Base-by-base conservation (phyloP, 352 stramenopile species). In the Phytophthora ramorum region DNA sequence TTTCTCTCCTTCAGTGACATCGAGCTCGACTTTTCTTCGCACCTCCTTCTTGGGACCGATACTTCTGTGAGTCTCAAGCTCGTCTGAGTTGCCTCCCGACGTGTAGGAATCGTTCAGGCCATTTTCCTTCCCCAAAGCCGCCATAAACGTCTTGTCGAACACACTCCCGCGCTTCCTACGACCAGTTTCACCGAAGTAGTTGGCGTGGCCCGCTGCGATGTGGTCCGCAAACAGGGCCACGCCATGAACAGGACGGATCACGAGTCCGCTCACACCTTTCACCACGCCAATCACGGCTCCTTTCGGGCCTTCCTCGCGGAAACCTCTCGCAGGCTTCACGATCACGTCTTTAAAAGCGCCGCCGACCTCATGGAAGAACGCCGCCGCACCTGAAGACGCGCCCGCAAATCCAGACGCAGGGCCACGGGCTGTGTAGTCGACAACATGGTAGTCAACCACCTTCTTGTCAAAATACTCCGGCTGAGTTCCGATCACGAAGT, bases 381-480 rank as follows among this genome's bases (percentile, higher is more conserved):
- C 77, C 4, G 58, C 79, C 40, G 72, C 74, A 30, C 79, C 79
- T 20, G 79, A 59, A 4, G 75, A 71, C 0, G 76, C 77, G 16
- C 79, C 77, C 52, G 66, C 54, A 20, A 78, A 65, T 1, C 68
- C 72, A 55, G 63, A 58, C 49, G 60, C 54, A 4, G 83, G 80
- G 2, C 83, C 83, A 43, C 76, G 74, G 44, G 76, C 67, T 1
- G 63, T 72, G 52, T 90, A 91, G 28, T 89, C 77, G 0, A 90
- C 82, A 14, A 60, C 73, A 16, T 88, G 69, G 41, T 89, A 89
- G 14, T 83, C 75, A 1, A 82, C 58, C 9, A 87, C 70, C 16
- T 81, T 75, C n/a, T 70, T 37, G n/a, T 52, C n/a, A 0, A 71
- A 66, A 38, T 88, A 86, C 34, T 89, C 70, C 0, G 66, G 54